Percentiles rank a stretch among this genome's conserved stretches.
Evolutionary conservation across 2,329 filamentous ascomycete genomes (phyloP).

Genomic region (Apiospora aurea): DNA sequence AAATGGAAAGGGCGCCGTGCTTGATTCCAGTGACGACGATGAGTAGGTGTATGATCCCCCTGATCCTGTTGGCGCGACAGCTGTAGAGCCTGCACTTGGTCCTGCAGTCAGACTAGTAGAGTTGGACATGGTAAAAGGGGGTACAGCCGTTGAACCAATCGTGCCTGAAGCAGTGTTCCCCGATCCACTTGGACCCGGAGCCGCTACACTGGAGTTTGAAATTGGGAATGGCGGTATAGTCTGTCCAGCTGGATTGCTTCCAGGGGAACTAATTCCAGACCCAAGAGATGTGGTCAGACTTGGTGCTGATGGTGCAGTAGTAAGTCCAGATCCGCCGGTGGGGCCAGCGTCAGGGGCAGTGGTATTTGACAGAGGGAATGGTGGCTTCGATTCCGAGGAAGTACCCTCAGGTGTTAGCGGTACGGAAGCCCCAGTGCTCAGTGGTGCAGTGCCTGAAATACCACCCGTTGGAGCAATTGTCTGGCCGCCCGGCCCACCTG

Average conservation of each 20-base stretch:
- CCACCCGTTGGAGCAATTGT: slow-evolving; percentile 27
- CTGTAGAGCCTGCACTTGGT: neutral
- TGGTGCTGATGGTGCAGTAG: slow-evolving; percentile 22
- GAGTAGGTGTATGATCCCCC: neutral
- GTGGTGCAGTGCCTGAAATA: slow-evolving; percentile 7
- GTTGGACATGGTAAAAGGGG: slow-evolving; percentile 18
- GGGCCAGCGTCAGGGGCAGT: slow-evolving; percentile 28
- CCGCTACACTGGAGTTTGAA: slow-evolving; percentile 32
- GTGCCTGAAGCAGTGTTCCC: slow-evolving; percentile 7
- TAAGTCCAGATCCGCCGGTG: slow-evolving; percentile 26
- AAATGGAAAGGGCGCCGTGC: slow-evolving; percentile 16
- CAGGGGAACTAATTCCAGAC: slow-evolving; percentile 24
- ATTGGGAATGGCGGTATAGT: slow-evolving; percentile 31
- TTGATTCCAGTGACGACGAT: neutral
- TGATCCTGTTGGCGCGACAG: neutral
- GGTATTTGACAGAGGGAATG: slow-evolving; percentile 33
- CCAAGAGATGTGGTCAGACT: neutral
- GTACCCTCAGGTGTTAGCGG: slow-evolving; percentile 6
- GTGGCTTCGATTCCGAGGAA: slow-evolving; percentile 26
- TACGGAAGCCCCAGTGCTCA: slow-evolving; percentile 17
- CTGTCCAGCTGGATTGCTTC: slow-evolving; percentile 29
- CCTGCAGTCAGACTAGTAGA: neutral
- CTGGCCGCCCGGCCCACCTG: slow-evolving; percentile 27
- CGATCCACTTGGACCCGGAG: slow-evolving; percentile 25
- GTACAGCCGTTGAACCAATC: slow-evolving; percentile 9